These are phyloP conservation scores for Cyclostephanos invisitatus DNA, from an alignment of 108 stramenopile species.

Conservation along the genomic window DNA sequence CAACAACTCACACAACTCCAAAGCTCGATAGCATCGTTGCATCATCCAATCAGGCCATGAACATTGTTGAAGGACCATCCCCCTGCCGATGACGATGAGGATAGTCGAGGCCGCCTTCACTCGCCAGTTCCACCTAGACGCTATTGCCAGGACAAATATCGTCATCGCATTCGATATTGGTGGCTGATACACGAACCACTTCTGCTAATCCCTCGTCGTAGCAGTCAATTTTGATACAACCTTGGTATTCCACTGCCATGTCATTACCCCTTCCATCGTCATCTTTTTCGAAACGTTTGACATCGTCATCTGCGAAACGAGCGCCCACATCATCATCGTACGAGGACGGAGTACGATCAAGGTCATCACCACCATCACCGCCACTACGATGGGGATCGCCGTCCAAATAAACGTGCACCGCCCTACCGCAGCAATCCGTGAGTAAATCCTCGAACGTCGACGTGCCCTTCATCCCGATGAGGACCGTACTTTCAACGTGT, in stretches of 20 bases:
- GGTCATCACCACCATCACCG: neutral
- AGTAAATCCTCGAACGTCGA: constrained; percentile 73
- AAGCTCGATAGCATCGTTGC: no score
- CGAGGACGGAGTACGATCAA: neutral
- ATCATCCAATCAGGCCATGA: no score
- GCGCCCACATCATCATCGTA: neutral
- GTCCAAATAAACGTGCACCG: constrained; percentile 44
- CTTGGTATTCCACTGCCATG: neutral
- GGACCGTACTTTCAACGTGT: constrained; percentile 30
- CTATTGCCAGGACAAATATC: neutral
- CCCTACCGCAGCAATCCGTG: constrained; percentile 73
- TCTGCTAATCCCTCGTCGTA: constrained; percentile 8
- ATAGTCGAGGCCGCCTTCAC: neutral
- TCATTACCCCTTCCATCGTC: neutral
- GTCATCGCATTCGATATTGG: neutral
- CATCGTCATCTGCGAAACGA: neutral
- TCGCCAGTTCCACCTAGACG: constrained; percentile 23
- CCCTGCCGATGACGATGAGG: constrained; percentile 3
- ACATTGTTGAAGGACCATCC: no score
- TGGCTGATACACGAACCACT: neutral
- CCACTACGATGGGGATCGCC: constrained; percentile 33
- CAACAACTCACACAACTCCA: no score
- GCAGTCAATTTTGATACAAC: neutral
- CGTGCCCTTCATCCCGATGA: constrained; percentile 72
- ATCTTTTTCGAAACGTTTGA: neutral